Evolutionary conservation across 495 filamentous ascomycete genomes (phyloP).

Genomic region (Trichoderma orchidacearum): DNA sequence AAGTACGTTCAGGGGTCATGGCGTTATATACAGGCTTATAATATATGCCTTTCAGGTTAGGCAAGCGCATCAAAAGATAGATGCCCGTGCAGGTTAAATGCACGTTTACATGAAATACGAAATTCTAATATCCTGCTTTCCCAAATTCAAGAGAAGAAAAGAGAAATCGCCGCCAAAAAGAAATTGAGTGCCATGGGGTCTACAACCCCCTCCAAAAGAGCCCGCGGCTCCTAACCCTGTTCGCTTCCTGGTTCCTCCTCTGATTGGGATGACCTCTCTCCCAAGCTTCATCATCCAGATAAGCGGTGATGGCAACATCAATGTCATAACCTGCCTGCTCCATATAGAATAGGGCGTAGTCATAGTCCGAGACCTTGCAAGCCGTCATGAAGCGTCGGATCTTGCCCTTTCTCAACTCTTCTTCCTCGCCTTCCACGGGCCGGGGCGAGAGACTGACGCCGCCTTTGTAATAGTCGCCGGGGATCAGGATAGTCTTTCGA

Average conservation of each 20-base stretch:
- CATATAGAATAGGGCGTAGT: slow-evolving; percentile 58
- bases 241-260: slow-evolving; percentile 13
- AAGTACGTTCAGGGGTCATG: not conserved
- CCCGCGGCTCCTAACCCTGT: slow-evolving; percentile 12
- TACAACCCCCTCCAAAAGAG: slow-evolving; percentile 2
- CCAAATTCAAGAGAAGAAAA: not conserved
- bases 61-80: not conserved
- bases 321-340: slow-evolving; percentile 52
- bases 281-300: slow-evolving; percentile 56
- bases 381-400: slow-evolving; percentile 58
- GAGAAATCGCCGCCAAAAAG: not conserved
- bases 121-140: not conserved
- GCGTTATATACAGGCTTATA: not conserved
- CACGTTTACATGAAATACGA: not conserved
- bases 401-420: slow-evolving; percentile 48
- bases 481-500: slow-evolving; percentile 53
- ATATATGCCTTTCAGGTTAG: not conserved
- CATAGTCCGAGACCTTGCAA: slow-evolving; percentile 60
- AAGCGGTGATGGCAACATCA: slow-evolving; percentile 43
- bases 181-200: not conserved
- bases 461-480: slow-evolving; percentile 47
- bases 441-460: slow-evolving; percentile 48
- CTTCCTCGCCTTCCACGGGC: slow-evolving; percentile 54
- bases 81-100: not conserved
- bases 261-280: slow-evolving; percentile 51